Base-by-base conservation (phyloP, 352 stramenopile genomes). In the Elongisporangium undulatum region DNA sequence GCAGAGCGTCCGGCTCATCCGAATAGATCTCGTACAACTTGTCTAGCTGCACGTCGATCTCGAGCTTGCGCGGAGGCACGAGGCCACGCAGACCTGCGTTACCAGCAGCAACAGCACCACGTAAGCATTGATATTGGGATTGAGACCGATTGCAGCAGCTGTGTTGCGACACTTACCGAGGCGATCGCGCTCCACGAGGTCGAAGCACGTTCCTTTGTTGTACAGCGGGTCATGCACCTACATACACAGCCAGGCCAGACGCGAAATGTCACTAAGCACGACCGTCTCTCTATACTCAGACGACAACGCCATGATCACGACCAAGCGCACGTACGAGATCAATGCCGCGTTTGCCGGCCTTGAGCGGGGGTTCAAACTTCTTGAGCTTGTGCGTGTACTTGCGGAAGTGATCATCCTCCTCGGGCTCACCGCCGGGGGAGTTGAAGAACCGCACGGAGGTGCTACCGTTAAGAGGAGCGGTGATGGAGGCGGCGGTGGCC, bases 151-250 rank as follows among this genome's bases (percentile, higher is more conserved):
- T 53, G 10, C 17, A 17, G 38, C 49, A 58, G 8, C 49, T 8
- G 21, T 50, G 21, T 34, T 55, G 56, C 10, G 21, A 51, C 17
- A 58, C 71, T 24, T 75, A 93, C 87, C 85, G 29, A 97, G 69
- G 39, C 84, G 80, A 59, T 96, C 84, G 51, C 87, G 85, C 64
- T 96, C 83, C 13, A 86, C 79, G 58, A 87, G 67, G 48, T 88
- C 85, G 68, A 92, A 95, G n/a, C 81, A 85, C 51, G 85, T 94
- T 65, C 87, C 87, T 66, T 95, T 95, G 75, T 95, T 95, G 64
- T 92, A 95, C 21, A 95, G 69, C 26, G 87, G 87, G 60, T 95
- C 85, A 59, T 95, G 81, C 51, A 86, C 63, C 76, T 85, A 39
- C 26, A 26, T 85, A 41, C 10, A 16, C 21, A 22, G 8, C 24